phyloP scores from a whole-genome alignment of 352 stramenopile genomes.

The Phytophthora macrochlamydospora region DNA sequence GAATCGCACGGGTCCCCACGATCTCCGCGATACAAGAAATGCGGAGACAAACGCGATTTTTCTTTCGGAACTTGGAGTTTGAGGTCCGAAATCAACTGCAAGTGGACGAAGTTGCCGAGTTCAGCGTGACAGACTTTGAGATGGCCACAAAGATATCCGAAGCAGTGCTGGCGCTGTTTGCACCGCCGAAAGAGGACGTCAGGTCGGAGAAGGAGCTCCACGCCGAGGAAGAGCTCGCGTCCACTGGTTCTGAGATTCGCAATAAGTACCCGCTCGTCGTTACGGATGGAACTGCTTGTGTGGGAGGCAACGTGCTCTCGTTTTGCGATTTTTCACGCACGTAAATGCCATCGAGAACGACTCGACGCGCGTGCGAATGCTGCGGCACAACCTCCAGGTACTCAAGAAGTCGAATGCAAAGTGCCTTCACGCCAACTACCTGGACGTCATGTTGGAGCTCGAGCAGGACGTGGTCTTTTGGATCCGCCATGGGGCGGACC shows the following conservation, averaged over 20 bases:
- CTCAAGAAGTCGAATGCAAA: conserved; percentile 61
- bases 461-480: conserved; percentile 85
- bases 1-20: conserved; percentile 4
- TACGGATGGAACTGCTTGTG: conserved; percentile 81
- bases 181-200: conserved; percentile 12
- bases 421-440: conserved; percentile 68
- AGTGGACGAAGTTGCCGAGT: conserved; percentile 79
- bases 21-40: conserved; percentile 43
- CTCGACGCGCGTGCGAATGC: conserved; percentile 62
- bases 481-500: conserved; percentile 84
- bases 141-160: conserved; percentile 79
- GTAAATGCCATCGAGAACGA: conserved; percentile 83
- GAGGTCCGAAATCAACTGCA: conserved; percentile 70
- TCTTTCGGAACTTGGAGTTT: conserved; percentile 78
- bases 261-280: conserved; percentile 56
- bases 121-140: conserved; percentile 83
- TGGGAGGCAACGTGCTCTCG: conserved; percentile 80
- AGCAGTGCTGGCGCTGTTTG: conserved; percentile 57
- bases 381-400: conserved; percentile 75
- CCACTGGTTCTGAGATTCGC: conserved; percentile 5
- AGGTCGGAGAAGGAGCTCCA: conserved; percentile 23
- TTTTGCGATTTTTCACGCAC: conserved; percentile 80
- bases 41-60: conserved; percentile 87
- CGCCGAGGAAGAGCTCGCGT: conserved; percentile 1
- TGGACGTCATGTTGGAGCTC: conserved; percentile 73